These are phyloP conservation scores for Bruguiera hainesii DNA, from an alignment of 441 rosid species.

Conservation along the genomic window DNA sequence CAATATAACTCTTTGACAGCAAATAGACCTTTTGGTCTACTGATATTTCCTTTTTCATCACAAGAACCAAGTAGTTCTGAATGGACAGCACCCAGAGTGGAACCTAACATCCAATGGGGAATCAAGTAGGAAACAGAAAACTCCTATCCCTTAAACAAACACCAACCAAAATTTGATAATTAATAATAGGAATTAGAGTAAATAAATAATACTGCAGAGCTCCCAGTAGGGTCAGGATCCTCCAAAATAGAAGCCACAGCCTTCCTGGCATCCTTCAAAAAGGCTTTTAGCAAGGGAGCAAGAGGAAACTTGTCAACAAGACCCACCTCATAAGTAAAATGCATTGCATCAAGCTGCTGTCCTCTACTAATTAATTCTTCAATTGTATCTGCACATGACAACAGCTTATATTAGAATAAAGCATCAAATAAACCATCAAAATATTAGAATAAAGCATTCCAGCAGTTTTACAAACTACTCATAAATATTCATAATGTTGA, in stretches of 20 bases:
- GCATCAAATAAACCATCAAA: constrained; percentile 1
- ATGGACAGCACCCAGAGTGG: neutral
- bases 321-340: constrained; percentile 87
- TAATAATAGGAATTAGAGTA: neutral
- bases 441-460: constrained; percentile 3
- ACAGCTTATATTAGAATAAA: constrained; percentile 6
- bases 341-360: constrained; percentile 97
- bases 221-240: constrained; percentile 76
- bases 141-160: no score
- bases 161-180: neutral
- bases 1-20: neutral
- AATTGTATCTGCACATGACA: constrained; percentile 47
- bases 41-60: neutral
- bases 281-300: constrained; percentile 79
- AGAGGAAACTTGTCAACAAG: constrained; percentile 82
- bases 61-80: neutral
- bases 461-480: neutral
- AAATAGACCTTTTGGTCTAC: neutral
- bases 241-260: constrained; percentile 76
- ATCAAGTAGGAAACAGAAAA: neutral
- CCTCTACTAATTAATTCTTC: constrained; percentile 82
- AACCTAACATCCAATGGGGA: neutral
- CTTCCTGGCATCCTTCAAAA: constrained; percentile 84
- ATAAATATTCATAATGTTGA: neutral
- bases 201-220: constrained; percentile 55